Evolutionary conservation across 2,329 filamentous ascomycete genomes (phyloP).

Genomic region (Cercospora citrullina): DNA sequence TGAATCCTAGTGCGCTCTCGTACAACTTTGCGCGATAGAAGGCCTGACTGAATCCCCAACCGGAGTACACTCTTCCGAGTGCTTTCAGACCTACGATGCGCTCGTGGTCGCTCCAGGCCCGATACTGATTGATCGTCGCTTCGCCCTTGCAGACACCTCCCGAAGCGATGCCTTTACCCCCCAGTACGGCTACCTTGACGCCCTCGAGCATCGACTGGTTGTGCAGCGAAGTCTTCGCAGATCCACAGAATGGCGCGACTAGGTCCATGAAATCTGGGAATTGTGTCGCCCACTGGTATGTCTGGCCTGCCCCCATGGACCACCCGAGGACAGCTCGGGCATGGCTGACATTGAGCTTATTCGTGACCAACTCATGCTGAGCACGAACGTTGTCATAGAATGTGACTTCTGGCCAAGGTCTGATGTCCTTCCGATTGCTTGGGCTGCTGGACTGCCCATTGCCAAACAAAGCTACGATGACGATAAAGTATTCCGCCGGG

Average conservation of each 20-base stretch:
- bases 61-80: conserved; percentile 67
- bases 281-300: conserved; percentile 41
- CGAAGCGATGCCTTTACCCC: conserved; percentile 57
- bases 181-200: conserved; percentile 61
- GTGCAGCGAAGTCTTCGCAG: conserved; percentile 64
- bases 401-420: conserved; percentile 62
- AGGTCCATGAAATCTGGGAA: conserved; percentile 62
- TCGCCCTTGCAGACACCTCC: conserved; percentile 54
- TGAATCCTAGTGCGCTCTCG: conserved; percentile 63
- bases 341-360: conserved; percentile 61
- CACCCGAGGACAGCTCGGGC: conserved; percentile 65
- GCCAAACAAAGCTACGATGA: conserved; percentile 68
- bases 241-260: conserved; percentile 65
- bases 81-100: conserved; percentile 64
- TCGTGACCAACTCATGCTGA: conserved; percentile 65
- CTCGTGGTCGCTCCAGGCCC: conserved; percentile 47
- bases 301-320: conserved; percentile 69
- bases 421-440: conserved; percentile 54
- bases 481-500: conserved; percentile 66
- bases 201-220: conserved; percentile 69
- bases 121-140: conserved; percentile 37
- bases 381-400: conserved; percentile 71
- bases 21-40: conserved; percentile 75
- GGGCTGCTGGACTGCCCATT: conserved; percentile 69
- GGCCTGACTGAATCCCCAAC: conserved; percentile 76